Conservation (phyloP, 2,329 filamentous ascomycete species). For the Chrysoporthe austroafricana region DNA sequence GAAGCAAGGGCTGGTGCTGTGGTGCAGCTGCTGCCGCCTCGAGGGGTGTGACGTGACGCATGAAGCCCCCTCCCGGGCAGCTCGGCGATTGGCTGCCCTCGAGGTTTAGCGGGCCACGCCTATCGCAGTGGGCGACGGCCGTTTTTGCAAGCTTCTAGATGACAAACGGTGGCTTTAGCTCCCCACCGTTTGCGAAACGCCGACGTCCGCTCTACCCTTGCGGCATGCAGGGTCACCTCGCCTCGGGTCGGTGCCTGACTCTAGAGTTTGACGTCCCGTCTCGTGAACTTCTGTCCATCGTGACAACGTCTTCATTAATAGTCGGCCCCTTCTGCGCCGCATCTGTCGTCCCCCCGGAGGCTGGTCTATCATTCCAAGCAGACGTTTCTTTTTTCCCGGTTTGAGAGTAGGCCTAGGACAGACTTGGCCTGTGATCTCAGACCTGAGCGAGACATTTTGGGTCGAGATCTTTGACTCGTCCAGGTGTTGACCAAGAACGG, state of each 20-base stretch:
- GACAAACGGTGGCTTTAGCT: neutral
- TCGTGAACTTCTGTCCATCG: neutral
- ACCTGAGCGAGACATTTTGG: conserved; percentile 20
- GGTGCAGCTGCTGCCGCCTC: conserved; percentile 1
- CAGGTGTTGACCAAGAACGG: conserved; percentile 20
- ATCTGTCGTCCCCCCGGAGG: neutral
- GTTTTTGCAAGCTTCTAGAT: neutral
- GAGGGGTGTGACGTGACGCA: neutral
- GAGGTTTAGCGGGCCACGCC: neutral
- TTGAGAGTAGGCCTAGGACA: neutral
- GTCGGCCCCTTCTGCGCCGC: neutral
- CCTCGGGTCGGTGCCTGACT: neutral
- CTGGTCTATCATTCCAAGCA: neutral
- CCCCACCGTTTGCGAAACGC: neutral
- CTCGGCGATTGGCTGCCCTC: conserved; percentile 14
- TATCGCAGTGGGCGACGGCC: neutral
- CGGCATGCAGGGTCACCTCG: neutral
- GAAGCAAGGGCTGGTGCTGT: conserved; percentile 6
- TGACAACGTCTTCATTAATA: conserved; percentile 1
- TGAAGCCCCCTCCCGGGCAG: conserved; percentile 15
- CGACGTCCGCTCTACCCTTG: neutral
- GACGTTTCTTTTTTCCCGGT: neutral
- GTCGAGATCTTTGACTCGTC: conserved; percentile 23
- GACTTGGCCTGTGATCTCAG: neutral
- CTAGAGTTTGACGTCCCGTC: conserved; percentile 2